phyloP scores from a whole-genome alignment of 495 filamentous ascomycete genomes.

The Thermothielavioides terrestris region DNA sequence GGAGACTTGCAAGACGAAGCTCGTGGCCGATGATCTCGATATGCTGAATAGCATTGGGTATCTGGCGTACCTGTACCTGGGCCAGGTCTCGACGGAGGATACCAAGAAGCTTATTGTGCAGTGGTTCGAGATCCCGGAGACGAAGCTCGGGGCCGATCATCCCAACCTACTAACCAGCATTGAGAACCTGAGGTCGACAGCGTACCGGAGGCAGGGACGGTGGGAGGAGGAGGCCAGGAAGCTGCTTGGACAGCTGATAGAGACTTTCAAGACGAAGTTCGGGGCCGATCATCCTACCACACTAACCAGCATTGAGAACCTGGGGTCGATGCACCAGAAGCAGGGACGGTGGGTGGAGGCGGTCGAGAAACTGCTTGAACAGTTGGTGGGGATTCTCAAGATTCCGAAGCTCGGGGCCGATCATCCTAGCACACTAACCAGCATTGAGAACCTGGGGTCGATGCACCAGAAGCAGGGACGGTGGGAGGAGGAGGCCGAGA shows the following conservation, averaged over 20 bases:
- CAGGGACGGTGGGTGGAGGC: no score
- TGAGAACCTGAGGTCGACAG: constrained; percentile 31
- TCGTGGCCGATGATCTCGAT: no score
- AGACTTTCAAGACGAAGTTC: constrained; percentile 20
- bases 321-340: no score
- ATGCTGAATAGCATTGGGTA: no score
- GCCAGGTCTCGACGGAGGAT: no score
- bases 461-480: constrained; percentile 15
- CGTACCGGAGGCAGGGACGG: constrained; percentile 13
- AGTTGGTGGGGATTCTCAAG: neutral
- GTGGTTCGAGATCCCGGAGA: no score
- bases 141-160: constrained; percentile 33
- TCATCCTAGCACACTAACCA: constrained; percentile 28
- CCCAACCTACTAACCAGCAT: constrained; percentile 27
- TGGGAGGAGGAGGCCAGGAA: constrained; percentile 24
- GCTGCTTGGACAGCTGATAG: constrained; percentile 25
- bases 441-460: constrained; percentile 10
- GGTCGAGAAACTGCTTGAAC: neutral
- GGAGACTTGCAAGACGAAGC: constrained; percentile 20
- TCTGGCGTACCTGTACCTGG: no score
- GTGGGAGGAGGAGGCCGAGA: constrained; percentile 10
- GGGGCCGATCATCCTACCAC: constrained; percentile 36
- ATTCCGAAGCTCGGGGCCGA: constrained; percentile 19
- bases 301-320: constrained; percentile 31
- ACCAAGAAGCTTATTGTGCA: no score